Evolutionary conservation across 2,329 filamentous ascomycete species (phyloP).

Genomic region (Scorias spongiosa): DNA sequence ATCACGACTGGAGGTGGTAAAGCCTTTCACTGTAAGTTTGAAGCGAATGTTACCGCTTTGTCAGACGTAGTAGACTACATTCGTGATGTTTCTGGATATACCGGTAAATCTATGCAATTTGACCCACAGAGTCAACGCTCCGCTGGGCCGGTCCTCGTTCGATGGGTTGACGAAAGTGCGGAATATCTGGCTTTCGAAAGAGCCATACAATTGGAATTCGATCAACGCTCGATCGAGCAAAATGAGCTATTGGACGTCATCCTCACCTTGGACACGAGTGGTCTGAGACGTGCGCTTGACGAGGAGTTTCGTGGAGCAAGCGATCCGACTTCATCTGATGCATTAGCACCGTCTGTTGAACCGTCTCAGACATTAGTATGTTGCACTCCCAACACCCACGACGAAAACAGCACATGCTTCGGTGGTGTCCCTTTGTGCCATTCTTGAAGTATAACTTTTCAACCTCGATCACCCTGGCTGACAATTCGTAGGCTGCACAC

Average conservation of each 20-base stretch:
- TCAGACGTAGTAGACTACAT: conserved; percentile 69
- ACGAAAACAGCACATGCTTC: not conserved
- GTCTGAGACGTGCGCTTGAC: conserved; percentile 51
- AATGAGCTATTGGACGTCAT: conserved; percentile 88
- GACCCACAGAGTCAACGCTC: conserved; percentile 15
- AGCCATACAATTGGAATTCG: conserved; percentile 50
- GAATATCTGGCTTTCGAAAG: conserved; percentile 8
- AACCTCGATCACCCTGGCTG: too few relatives aligned
- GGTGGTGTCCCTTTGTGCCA: too few relatives aligned
- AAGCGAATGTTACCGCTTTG: conserved; percentile 40
- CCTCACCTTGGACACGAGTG: conserved; percentile 59
- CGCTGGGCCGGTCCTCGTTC: conserved; percentile 60
- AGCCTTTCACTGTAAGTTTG: conserved; percentile 50
- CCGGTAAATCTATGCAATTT: conserved; percentile 32
- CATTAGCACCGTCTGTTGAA: not conserved
- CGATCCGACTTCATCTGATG: not conserved
- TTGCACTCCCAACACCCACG: not conserved
- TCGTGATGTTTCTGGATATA: conserved; percentile 57
- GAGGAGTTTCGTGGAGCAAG: conserved; percentile 30
- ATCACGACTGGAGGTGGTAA: conserved; percentile 75
- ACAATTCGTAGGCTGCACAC: too few relatives aligned
- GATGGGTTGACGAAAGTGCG: conserved; percentile 44
- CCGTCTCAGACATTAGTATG: not conserved
- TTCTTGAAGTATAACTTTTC: too few relatives aligned
- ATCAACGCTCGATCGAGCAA: conserved; percentile 74